Conservation (phyloP, 2,329 filamentous ascomycete species). For the Cladosporium sp. region DNA sequence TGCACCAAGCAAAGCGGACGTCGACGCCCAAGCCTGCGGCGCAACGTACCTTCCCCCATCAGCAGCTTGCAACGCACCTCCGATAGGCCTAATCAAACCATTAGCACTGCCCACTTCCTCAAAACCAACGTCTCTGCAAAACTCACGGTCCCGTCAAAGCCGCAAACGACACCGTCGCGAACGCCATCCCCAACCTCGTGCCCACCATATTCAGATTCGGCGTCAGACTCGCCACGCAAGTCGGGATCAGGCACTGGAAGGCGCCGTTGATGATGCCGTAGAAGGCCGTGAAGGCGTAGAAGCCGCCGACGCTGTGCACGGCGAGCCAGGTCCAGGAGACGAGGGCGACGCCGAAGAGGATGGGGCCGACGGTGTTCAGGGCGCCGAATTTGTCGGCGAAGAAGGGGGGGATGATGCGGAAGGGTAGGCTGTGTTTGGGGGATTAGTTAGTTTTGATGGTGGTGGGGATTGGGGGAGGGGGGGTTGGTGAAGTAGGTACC, state of each 20-base stretch:
- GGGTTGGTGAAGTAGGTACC: slow-evolving; percentile 29
- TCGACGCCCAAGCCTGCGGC: slow-evolving; percentile 48
- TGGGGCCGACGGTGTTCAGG: slow-evolving; percentile 58
- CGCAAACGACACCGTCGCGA: slow-evolving; percentile 48
- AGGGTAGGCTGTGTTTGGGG: slow-evolving; percentile 41
- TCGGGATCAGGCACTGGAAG: slow-evolving; percentile 50
- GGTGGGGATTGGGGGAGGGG: not conserved
- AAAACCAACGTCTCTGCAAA: not conserved
- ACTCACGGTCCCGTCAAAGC: slow-evolving; percentile 46
- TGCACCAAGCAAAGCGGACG: slow-evolving; percentile 26
- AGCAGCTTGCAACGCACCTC: slow-evolving; percentile 48
- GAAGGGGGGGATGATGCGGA: slow-evolving; percentile 55
- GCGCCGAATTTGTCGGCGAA: slow-evolving; percentile 59
- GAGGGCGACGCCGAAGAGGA: slow-evolving; percentile 48
- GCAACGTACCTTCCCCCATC: slow-evolving; percentile 44
- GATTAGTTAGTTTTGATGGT: not conserved
- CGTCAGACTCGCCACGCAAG: slow-evolving; percentile 47
- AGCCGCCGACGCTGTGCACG: slow-evolving; percentile 43
- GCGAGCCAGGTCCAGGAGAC: slow-evolving; percentile 61
- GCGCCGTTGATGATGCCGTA: slow-evolving; percentile 50
- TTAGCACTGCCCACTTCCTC: not conserved
- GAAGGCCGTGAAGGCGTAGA: slow-evolving; percentile 49
- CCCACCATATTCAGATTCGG: slow-evolving; percentile 50
- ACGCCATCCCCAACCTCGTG: slow-evolving; percentile 52
- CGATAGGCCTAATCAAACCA: slow-evolving; percentile 40